Conservation (phyloP, 768 basidiomycete genomes). For the Pisolithus tinctorius region DNA sequence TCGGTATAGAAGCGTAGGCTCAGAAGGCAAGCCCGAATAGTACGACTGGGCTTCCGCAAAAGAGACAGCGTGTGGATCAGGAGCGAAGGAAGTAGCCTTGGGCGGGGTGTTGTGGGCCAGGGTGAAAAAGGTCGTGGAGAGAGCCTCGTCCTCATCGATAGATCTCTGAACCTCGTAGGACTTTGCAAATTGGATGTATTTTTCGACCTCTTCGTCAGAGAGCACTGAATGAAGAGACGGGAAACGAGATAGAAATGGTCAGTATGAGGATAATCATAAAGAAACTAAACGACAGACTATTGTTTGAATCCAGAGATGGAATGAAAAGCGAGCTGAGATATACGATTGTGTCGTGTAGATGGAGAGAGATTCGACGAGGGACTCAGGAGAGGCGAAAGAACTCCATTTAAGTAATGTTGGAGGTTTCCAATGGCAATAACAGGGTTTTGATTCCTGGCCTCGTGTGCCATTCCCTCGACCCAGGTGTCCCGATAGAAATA, state of each 20-base stretch:
- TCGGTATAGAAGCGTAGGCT: conserved; percentile 21
- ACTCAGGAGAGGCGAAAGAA: too few relatives aligned
- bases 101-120: background rate
- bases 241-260: background rate
- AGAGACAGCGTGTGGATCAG: conserved; percentile 6
- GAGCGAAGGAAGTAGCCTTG: conserved; percentile 10
- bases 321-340: too few relatives aligned
- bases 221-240: conserved; percentile 1
- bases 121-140: background rate
- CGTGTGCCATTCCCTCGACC: too few relatives aligned
- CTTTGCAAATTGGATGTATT: background rate
- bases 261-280: conserved; percentile 1
- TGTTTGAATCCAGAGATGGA: too few relatives aligned
- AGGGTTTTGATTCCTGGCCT: too few relatives aligned
- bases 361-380: too few relatives aligned
- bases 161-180: background rate
- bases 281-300: background rate
- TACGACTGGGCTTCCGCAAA: conserved; percentile 18
- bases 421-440: too few relatives aligned
- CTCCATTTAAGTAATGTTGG: too few relatives aligned
- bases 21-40: conserved; percentile 26
- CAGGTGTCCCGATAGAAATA: too few relatives aligned
- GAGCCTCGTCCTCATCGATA: background rate
- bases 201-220: background rate
- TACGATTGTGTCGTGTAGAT: too few relatives aligned